Evolutionary conservation across 495 filamentous ascomycete species (phyloP).

Genomic region (Talaromyces stipitatus): DNA sequence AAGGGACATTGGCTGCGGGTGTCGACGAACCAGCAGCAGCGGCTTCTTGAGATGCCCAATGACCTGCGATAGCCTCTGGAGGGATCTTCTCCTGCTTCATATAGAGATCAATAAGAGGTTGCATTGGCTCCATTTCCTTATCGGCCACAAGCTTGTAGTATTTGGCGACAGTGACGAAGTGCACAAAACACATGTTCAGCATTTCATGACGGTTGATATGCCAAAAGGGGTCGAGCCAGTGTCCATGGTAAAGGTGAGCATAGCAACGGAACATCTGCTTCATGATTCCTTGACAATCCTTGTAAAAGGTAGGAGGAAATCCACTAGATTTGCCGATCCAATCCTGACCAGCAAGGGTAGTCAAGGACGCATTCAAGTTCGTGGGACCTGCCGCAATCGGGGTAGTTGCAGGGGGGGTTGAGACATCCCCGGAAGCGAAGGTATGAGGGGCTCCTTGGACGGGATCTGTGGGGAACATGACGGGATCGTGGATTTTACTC

Average conservation of each 20-base stretch:
- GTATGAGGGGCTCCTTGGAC: slow-evolving; percentile 46
- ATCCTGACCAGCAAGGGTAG: slow-evolving; percentile 44
- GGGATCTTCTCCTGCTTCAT: slow-evolving; percentile 77
- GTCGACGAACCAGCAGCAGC: slow-evolving; percentile 16
- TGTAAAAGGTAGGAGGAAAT: slow-evolving; percentile 78
- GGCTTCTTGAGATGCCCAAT: slow-evolving; percentile 36
- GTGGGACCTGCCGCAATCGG: slow-evolving; percentile 44
- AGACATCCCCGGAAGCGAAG: slow-evolving; percentile 52
- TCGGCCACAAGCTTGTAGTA: slow-evolving; percentile 75
- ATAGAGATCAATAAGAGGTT: slow-evolving; percentile 84
- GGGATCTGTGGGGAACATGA: slow-evolving; percentile 78
- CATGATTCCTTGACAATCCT: slow-evolving; percentile 84
- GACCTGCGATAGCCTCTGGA: slow-evolving; percentile 48
- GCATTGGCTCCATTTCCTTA: slow-evolving; percentile 88
- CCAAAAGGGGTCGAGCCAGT: slow-evolving; percentile 77
- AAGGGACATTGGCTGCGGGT: not conserved
- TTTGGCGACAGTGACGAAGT: slow-evolving; percentile 83
- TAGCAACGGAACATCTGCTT: slow-evolving; percentile 97
- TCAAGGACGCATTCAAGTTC: slow-evolving; percentile 33
- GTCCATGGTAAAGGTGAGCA: slow-evolving; percentile 80
- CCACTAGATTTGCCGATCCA: slow-evolving; percentile 86
- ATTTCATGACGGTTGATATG: slow-evolving; percentile 76
- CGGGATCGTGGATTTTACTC: slow-evolving; percentile 78
- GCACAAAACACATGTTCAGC: slow-evolving; percentile 91
- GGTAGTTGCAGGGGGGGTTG: slow-evolving; percentile 44